A percentile compares a stretch with the other conserved stretches of the same genome.
Evolutionary conservation across 1,139 yeast species (phyloP).

Genomic region (Saccharomycopsis crataegensis): DNA sequence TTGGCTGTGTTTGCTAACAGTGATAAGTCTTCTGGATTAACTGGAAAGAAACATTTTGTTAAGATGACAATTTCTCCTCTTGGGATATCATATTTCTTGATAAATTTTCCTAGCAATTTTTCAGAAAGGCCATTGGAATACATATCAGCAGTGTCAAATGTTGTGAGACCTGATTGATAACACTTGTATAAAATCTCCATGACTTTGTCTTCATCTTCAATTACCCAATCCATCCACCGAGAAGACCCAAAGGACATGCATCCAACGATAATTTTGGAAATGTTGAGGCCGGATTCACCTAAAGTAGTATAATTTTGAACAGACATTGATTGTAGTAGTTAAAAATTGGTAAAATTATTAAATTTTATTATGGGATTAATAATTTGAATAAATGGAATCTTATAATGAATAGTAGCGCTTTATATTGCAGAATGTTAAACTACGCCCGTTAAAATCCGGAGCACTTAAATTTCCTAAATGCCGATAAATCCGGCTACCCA

Average conservation of each 20-base stretch:
- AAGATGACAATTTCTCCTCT: constrained; percentile 36
- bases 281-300: constrained; percentile 35
- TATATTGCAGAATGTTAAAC: no score
- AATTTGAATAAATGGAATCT: no score
- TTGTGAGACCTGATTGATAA: constrained; percentile 39
- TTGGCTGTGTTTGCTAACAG: not conserved
- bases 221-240: constrained; percentile 28
- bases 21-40: constrained; percentile 19
- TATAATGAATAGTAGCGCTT: no score
- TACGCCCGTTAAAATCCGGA: no score
- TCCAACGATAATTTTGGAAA: constrained; percentile 41
- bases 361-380: no score
- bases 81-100: constrained; percentile 31
- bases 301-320: not conserved
- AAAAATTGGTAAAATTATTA: not conserved
- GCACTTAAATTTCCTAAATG: no score
- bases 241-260: constrained; percentile 42
- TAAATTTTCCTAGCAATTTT: constrained; percentile 32
- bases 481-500: no score
- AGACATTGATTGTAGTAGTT: not conserved
- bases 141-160: constrained; percentile 39
- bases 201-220: constrained; percentile 29
- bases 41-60: constrained; percentile 28
- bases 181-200: constrained; percentile 34
- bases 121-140: constrained; percentile 36